Evolutionary conservation across 2,329 filamentous ascomycete species (phyloP).

Genomic region (Pseudocercospora cruenta): DNA sequence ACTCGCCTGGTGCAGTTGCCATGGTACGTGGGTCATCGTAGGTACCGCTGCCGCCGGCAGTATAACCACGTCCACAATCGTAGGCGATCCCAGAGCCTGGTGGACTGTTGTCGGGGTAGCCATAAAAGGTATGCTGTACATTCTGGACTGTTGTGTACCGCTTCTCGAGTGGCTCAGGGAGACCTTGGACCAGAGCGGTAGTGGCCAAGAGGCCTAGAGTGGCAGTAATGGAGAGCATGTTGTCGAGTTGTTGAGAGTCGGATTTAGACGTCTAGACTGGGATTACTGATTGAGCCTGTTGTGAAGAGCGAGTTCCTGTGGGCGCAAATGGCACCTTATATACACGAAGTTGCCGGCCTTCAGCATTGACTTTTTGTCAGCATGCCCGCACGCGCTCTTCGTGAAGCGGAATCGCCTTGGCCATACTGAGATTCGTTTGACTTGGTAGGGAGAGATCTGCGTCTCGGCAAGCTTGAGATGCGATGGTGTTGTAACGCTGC

Average conservation of each 20-base stretch:
- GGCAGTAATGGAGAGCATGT: neutral
- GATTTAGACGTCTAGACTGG: neutral
- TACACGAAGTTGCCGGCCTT: neutral
- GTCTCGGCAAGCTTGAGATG: neutral
- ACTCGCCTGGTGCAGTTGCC: slow-evolving; percentile 47
- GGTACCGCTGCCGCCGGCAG: slow-evolving; percentile 49
- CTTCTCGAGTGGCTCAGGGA: slow-evolving; percentile 15
- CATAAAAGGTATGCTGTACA: slow-evolving; percentile 33
- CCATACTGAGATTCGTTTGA: neutral
- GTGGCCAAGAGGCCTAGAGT: slow-evolving; percentile 7
- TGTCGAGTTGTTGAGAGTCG: neutral
- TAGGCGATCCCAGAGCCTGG: slow-evolving; percentile 33
- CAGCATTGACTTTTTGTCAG: neutral
- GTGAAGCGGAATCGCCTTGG: neutral
- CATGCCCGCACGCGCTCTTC: neutral
- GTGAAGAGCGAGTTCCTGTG: neutral
- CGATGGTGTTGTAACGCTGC: neutral
- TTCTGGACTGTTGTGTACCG: slow-evolving; percentile 16
- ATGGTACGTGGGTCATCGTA: slow-evolving; percentile 50
- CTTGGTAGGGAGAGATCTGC: neutral
- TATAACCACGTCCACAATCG: slow-evolving; percentile 35
- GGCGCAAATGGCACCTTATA: neutral
- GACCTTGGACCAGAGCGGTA: slow-evolving; percentile 12
- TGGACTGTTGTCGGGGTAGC: slow-evolving; percentile 37
- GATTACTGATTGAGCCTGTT: neutral